Conservation (phyloP, 192 early-diverging fungal genomes). For the Geosiphon pyriformis region DNA sequence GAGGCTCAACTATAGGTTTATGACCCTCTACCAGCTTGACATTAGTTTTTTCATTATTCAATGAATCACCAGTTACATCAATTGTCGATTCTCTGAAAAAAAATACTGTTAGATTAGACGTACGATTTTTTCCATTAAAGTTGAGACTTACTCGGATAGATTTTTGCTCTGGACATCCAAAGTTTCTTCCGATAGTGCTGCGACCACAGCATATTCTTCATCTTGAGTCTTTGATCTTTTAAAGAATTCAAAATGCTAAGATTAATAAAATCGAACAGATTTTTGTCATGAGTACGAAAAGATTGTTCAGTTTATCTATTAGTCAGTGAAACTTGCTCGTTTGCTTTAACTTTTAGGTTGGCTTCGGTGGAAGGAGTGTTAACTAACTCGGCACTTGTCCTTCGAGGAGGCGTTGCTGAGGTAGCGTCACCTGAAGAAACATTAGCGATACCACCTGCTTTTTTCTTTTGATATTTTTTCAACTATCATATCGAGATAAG, state of each 20-base stretch:
- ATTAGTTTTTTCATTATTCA: neutral
- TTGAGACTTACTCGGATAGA: neutral
- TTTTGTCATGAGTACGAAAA: too few relatives aligned
- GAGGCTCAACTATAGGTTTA: slow-evolving; percentile 15
- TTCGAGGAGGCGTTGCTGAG: neutral
- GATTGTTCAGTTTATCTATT: too few relatives aligned
- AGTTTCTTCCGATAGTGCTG: neutral
- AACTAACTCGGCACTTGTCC: neutral
- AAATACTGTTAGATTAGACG: neutral
- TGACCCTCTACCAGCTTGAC: slow-evolving; percentile 11
- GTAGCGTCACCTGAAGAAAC: neutral
- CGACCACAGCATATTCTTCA: neutral
- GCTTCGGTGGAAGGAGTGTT: slow-evolving; percentile 2
- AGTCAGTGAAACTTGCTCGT: neutral
- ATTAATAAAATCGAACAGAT: neutral
- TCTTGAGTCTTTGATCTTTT: neutral
- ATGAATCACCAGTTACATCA: neutral
- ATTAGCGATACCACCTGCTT: neutral
- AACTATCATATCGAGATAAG: neutral
- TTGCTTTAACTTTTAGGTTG: neutral
- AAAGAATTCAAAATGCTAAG: neutral
- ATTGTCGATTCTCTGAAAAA: neutral
- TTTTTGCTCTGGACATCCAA: neutral
- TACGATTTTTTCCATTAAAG: neutral
- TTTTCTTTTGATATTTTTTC: slow-evolving; percentile 23